Base-by-base conservation (phyloP, 495 filamentous ascomycete species). In the Bathelium albidoporum region DNA sequence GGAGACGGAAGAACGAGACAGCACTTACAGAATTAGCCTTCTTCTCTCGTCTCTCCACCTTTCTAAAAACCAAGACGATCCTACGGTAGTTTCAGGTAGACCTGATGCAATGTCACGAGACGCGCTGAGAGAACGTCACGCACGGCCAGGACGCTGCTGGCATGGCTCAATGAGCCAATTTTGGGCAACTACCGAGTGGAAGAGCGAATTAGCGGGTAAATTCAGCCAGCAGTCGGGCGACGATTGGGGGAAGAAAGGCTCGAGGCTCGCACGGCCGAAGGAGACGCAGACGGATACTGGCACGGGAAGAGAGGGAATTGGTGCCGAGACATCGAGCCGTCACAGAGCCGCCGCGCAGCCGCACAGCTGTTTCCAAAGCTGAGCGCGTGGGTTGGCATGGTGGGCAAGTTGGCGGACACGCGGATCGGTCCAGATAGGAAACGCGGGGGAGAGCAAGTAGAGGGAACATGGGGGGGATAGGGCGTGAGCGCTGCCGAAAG, bases 1-100 rank as follows among this genome's bases (percentile, higher is more conserved):
- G 9, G 49, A 29, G 20, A 55, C 22, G 49, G 49, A 4, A 26
- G 22, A 55, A 10, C 20, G 16, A 55, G n/a, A 55, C 29, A 55
- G 49, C 49, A 55, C 49, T 55, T 55, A 55, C 49, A 29, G n/a
- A 24, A 2, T 20, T 55, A 55, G 49, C 49, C 18, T 49, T 55
- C 24, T 24, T 55, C 5, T 24, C 22, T 55, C 7, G 49, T 55
- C 49, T 29, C 49, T 24, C 5, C n/a, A n/a, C n/a, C 49, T 29
- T 29, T 16, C 24, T 24, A n/a, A 24, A 26, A 24, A 29, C 29
- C 5, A 55, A 24, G 49, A 55, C 20, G 24, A 24, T 24, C 49
- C 49, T 20, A n/a, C n/a, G n/a, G n/a, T n/a, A 24, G 49, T 7
- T 20, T 29, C 20, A 10, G 2, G 20, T 26, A 29, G 20, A 10